Base-by-base conservation (phyloP, 2,329 filamentous ascomycete genomes). In the Dactylellina parvicollis region DNA sequence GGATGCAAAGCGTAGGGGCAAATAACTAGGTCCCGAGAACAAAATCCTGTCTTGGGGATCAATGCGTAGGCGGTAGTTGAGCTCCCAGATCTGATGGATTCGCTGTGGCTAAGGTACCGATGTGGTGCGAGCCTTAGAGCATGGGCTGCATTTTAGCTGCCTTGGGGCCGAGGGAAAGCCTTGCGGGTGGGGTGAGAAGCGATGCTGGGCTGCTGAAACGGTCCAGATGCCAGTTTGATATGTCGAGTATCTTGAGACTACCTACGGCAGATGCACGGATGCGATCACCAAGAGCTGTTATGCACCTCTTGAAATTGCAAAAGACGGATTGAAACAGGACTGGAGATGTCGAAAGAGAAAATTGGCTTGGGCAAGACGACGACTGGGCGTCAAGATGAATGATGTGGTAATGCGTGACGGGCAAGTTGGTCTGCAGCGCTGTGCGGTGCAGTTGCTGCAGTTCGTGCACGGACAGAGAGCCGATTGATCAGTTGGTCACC, bases 1-100 rank as follows among this genome's bases (percentile, higher is more conserved):
- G 28, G 55, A 38, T 66, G 69, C 60, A 66, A 59, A 66, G 24
- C 36, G 55, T 55, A 65, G 62, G 54, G 69, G 69, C 60, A 60
- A 59, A 54, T 56, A 34, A 26, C 38, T 50, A 56, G 57, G 47
- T 66, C 54, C 40, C 46, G 36, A 66, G 52, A 59, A 55, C 47
- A 66, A 42, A 42, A 62, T 71, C 57, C 59, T 72, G 50, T 54
- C 40, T 72, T 42, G 36, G 66, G 44, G 66, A 72, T 59, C 67
- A 65, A 65, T 72, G 59, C 67, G 67, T 72, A 59, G 59, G 56
- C 16, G 9, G 50, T 67, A 52, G 55, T 67, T 67, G 62, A 52
- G 26, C 34, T 67, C 62, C 32, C 18, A 67, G 62, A 42, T 52
- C 52, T 42, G 50, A 57, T 40, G 14, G 32, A 36, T 42, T 24